These are phyloP conservation scores for Pseudogymnoascus sp. DNA, from an alignment of 2,329 filamentous ascomycete species.

Conservation along the genomic window DNA sequence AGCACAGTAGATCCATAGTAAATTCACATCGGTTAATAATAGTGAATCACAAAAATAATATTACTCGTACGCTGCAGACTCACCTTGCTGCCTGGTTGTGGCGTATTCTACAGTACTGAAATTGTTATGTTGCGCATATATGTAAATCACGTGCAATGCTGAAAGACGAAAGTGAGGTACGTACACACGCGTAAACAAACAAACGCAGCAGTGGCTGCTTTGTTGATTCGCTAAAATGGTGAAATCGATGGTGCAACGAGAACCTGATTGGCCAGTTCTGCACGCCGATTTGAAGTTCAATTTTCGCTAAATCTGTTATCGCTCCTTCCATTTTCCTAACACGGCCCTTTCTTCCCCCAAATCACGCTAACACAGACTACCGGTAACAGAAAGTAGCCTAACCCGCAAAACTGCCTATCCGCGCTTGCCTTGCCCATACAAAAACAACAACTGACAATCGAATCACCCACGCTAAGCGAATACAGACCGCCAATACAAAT, in stretches of 20 bases:
- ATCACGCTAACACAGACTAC: constrained; percentile 7
- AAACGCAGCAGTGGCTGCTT: neutral
- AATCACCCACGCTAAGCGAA: constrained; percentile 10
- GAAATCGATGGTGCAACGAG: neutral
- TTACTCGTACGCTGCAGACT: neutral
- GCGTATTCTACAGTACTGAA: neutral
- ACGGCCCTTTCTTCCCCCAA: neutral
- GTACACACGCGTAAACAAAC: neutral
- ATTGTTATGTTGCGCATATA: neutral
- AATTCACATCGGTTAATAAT: neutral
- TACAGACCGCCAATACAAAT: constrained; percentile 24
- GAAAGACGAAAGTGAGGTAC: neutral
- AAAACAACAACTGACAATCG: constrained; percentile 13
- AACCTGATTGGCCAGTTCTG: neutral
- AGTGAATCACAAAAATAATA: neutral
- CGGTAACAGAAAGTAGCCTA: neutral
- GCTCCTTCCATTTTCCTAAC: neutral
- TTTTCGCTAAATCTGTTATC: neutral
- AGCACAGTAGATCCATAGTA: neutral
- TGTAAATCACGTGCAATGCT: neutral
- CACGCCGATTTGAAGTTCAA: neutral
- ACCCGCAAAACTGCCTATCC: neutral
- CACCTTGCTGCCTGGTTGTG: too few relatives aligned
- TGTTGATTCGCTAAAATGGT: neutral
- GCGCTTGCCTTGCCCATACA: neutral